A percentile compares a stretch with the other conserved stretches of the same genome.
Conservation (phyloP, 306 rosid genomes). For the Vigna radiata region DNA sequence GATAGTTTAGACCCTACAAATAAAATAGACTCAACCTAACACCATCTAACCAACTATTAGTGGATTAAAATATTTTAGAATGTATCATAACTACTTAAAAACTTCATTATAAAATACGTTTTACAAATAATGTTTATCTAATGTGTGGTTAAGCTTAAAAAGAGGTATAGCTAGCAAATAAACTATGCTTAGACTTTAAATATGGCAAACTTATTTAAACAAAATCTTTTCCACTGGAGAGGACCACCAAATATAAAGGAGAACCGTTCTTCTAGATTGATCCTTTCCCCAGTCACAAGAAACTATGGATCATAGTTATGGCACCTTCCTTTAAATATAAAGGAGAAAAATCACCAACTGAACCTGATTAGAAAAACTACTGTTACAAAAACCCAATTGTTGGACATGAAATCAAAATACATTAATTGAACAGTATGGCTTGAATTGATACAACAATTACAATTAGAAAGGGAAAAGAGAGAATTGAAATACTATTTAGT, state of each 20-base stretch:
- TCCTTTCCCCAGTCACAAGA: constrained; percentile 1
- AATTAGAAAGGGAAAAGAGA: constrained; percentile 12
- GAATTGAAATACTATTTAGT: constrained; percentile 41
- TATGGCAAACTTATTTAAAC: too few relatives aligned
- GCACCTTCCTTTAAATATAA: constrained; percentile 22
- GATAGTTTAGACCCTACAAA: too few relatives aligned
- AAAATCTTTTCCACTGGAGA: neutral
- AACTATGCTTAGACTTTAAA: too few relatives aligned
- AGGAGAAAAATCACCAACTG: neutral
- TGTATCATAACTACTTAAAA: too few relatives aligned
- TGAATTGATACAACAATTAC: constrained; percentile 40
- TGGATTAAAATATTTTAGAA: too few relatives aligned
- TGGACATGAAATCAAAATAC: constrained; percentile 28
- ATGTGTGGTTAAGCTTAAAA: too few relatives aligned
- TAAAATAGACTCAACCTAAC: too few relatives aligned
- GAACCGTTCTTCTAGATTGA: neutral
- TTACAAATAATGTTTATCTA: too few relatives aligned
- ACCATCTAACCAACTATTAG: too few relatives aligned
- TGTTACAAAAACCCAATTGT: constrained; percentile 9
- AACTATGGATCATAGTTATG: constrained; percentile 9
- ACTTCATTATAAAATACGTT: too few relatives aligned
- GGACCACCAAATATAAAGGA: neutral
- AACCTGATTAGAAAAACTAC: constrained; percentile 12
- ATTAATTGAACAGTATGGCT: constrained; percentile 28
- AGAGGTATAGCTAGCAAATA: too few relatives aligned